phyloP scores from a whole-genome alignment of 106 monocot species.

The Gastrodia elata region DNA sequence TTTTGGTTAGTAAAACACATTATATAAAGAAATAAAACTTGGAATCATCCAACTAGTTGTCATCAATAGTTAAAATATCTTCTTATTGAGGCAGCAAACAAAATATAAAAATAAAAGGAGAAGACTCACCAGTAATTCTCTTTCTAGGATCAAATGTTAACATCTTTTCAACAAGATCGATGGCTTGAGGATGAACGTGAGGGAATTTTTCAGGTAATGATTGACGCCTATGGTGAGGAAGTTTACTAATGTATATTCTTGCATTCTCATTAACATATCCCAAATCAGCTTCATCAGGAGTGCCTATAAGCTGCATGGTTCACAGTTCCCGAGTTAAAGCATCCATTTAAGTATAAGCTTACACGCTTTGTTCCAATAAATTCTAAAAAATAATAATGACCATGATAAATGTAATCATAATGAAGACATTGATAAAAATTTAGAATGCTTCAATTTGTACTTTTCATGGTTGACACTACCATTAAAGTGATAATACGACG shows the following conservation, averaged over 20 bases:
- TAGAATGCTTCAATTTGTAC: background rate
- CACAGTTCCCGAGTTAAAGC: slow-evolving; percentile 1
- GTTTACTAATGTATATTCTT: slow-evolving; percentile 75
- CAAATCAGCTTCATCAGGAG: slow-evolving; percentile 79
- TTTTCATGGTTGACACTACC: background rate
- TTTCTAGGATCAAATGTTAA: slow-evolving; percentile 87
- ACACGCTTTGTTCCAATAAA: background rate
- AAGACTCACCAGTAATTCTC: slow-evolving; percentile 74
- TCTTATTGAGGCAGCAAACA: background rate
- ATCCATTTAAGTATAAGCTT: background rate
- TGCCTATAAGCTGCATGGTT: slow-evolving; percentile 80
- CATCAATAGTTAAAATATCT: background rate
- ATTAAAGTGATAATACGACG: background rate
- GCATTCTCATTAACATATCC: slow-evolving; percentile 92
- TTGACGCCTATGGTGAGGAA: slow-evolving; percentile 61
- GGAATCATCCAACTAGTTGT: background rate
- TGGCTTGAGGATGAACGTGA: slow-evolving; percentile 71
- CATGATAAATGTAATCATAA: background rate
- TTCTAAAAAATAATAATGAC: background rate
- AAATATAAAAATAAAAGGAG: background rate
- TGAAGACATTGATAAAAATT: background rate
- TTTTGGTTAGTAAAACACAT: background rate
- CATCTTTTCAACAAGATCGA: slow-evolving; percentile 93
- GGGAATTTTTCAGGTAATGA: slow-evolving; percentile 83
- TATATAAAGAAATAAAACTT: background rate